Conservation (phyloP, 768 basidiomycete species). For the Tylopilus intermedius region DNA sequence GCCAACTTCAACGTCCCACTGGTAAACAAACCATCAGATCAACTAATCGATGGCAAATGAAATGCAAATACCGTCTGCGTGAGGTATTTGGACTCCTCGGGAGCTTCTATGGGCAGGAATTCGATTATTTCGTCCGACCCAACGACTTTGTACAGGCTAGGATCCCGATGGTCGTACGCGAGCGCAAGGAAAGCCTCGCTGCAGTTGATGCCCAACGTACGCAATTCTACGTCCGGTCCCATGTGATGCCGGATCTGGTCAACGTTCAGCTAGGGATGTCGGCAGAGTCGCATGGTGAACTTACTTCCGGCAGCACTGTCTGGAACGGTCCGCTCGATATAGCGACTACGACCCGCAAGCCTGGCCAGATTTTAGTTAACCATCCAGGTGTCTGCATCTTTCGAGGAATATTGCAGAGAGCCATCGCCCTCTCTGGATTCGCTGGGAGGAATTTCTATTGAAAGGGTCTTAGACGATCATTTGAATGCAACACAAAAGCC, state of each 20-base stretch:
- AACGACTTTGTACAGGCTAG: conserved; percentile 20
- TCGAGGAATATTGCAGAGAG: conserved; percentile 11
- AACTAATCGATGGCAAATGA: not conserved
- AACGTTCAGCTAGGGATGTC: not conserved
- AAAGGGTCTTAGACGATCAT: not conserved
- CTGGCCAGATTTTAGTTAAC: conserved; percentile 21
- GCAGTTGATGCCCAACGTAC: conserved; percentile 19
- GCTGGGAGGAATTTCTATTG: conserved; percentile 16
- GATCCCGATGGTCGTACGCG: conserved; percentile 21
- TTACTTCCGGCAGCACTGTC: conserved; percentile 21
- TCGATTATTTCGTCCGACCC: conserved; percentile 24
- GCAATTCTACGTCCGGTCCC: conserved; percentile 19
- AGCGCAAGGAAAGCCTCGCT: conserved; percentile 23
- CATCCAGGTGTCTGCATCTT: conserved; percentile 11
- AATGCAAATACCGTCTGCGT: conserved; percentile 13
- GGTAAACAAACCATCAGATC: not conserved
- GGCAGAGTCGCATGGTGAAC: not conserved
- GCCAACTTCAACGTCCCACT: conserved; percentile 21
- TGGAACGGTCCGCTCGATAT: conserved; percentile 23
- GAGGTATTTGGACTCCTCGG: conserved; percentile 20
- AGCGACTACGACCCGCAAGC: conserved; percentile 10
- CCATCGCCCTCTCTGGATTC: conserved; percentile 13
- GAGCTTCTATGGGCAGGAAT: conserved; percentile 14
- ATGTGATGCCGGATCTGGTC: conserved; percentile 16
- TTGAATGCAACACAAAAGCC: not conserved